Base-by-base conservation (phyloP, 805 yeast species). In the Clavispora asparagi region DNA sequence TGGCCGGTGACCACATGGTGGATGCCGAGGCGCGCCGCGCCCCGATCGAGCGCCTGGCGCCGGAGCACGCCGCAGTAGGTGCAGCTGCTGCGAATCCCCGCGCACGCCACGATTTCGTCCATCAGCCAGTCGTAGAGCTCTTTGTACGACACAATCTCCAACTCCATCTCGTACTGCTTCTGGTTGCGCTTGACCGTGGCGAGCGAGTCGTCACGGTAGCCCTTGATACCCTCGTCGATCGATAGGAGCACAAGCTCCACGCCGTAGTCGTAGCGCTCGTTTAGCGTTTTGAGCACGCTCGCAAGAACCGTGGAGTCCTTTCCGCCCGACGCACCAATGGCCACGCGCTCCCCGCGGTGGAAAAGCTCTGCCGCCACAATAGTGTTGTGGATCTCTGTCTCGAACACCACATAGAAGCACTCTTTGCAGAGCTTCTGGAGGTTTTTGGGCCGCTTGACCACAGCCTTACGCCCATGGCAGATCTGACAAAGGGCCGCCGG, bases 271-370 rank as follows among this genome's bases (percentile, higher is more conserved):
- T 94, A 81, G 47, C 97, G 71, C 59, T 90, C 97, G 61, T 94
- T 94, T 51, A 94, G 70, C 0, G 92, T 79, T 59, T 90, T 94
- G 64, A 94, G 65, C 2, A 94, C 80, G 40, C 91, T 81, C 0
- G 98, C 99, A 28, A 94, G 68, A 1, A 94, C 99, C 0, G 99
- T 94, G 5, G 97, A 88, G 63, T 94, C 99, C 59, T 94, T 94
- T 44, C 99, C 99, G 25, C 99, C 99, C 1, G 97, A 88, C 0
- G 99, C 99, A 14, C 99, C 99, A 23, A 94, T 91, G 14, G 98
- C 99, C 2, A 94, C 91, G 26, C 70, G 77, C 60, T 94, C 99
- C 13, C 98, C 98, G 0, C 69, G 73, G 23, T 79, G 63, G 58
- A 94, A 94, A 41, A 94, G 74, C 1, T 79, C 71, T 44, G 85